Conservation (phyloP, 2,329 filamentous ascomycete species). For the Coniochaeta ligniaria region DNA sequence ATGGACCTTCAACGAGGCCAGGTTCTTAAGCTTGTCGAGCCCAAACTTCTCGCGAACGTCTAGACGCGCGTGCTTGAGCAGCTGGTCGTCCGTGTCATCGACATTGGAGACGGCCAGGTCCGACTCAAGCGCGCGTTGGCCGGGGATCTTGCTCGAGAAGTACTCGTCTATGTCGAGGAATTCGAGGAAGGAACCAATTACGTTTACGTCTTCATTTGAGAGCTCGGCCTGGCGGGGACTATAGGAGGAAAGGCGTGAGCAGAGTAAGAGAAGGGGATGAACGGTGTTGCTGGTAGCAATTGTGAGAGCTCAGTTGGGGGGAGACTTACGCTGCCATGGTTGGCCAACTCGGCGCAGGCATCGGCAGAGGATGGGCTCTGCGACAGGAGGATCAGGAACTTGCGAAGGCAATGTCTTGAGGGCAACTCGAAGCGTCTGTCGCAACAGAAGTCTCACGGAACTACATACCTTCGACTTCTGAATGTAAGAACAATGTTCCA, state of each 20-base stretch:
- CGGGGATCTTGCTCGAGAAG: conserved; percentile 62
- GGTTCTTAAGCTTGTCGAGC: conserved; percentile 59
- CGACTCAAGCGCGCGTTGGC: conserved; percentile 60
- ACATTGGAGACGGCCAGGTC: conserved; percentile 58
- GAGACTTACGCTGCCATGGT: conserved; percentile 50
- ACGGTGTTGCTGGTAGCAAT: not conserved
- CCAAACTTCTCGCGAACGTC: conserved; percentile 79
- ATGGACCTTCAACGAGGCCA: conserved; percentile 86
- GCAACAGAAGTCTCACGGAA: no score
- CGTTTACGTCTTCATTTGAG: conserved; percentile 59
- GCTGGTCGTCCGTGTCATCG: conserved; percentile 73
- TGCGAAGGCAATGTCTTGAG: no score
- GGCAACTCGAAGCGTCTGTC: no score
- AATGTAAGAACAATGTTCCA: no score
- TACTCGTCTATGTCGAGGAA: conserved; percentile 83
- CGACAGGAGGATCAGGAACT: conserved; percentile 43
- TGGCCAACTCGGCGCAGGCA: conserved; percentile 52
- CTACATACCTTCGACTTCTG: no score
- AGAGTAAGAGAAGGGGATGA: not conserved
- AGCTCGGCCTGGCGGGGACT: conserved; percentile 64
- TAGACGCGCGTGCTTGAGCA: conserved; percentile 90
- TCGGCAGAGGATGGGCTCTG: conserved; percentile 70
- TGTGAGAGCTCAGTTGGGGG: not conserved
- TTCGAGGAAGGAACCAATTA: conserved; percentile 73
- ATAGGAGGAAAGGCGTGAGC: conserved; percentile 3